A percentile compares a stretch with the other conserved stretches of the same genome.
These are phyloP conservation scores for Ramaria sp. DNA, from an alignment of 768 basidiomycete species.

Conservation along the genomic window DNA sequence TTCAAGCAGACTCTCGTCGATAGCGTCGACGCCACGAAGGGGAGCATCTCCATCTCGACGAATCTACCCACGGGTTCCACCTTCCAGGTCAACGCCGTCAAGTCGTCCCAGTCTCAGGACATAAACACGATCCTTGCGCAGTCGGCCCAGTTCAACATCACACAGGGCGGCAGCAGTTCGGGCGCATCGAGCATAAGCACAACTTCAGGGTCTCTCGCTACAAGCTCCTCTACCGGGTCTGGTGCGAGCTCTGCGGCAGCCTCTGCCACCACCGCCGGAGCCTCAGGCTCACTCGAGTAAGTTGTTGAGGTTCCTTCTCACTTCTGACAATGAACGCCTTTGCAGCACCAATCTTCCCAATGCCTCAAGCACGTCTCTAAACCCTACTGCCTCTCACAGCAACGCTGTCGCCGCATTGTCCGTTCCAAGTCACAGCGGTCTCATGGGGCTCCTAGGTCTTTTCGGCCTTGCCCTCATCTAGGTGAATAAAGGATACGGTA, in stretches of 20 bases:
- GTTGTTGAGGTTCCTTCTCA: not conserved
- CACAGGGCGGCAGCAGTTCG: slow-evolving; percentile 3
- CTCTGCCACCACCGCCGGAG: not conserved
- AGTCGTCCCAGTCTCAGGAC: slow-evolving; percentile 26
- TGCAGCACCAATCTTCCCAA: not conserved
- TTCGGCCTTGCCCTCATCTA: not conserved
- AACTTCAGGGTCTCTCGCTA: not conserved
- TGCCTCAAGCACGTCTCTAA: not conserved
- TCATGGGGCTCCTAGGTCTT: not conserved
- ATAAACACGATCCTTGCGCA: slow-evolving; percentile 56
- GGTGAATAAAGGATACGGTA: not conserved
- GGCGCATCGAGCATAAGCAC: not conserved
- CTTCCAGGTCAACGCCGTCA: slow-evolving; percentile 68
- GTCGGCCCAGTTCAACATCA: slow-evolving; percentile 51
- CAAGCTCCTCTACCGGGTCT: not conserved
- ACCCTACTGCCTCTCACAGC: not conserved
- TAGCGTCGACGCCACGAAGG: slow-evolving; percentile 39
- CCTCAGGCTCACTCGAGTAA: not conserved
- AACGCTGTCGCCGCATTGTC: not conserved
- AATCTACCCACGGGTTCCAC: slow-evolving; percentile 45
- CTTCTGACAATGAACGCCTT: not conserved
- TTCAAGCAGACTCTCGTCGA: slow-evolving; percentile 41
- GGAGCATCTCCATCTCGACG: slow-evolving; percentile 24
- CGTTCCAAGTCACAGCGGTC: not conserved
- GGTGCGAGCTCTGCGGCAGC: not conserved